Percentiles rank a stretch among this genome's conserved stretches.
These are phyloP conservation scores for Pythium dissotocum DNA, from an alignment of 352 stramenopile species.

Conservation along the genomic window DNA sequence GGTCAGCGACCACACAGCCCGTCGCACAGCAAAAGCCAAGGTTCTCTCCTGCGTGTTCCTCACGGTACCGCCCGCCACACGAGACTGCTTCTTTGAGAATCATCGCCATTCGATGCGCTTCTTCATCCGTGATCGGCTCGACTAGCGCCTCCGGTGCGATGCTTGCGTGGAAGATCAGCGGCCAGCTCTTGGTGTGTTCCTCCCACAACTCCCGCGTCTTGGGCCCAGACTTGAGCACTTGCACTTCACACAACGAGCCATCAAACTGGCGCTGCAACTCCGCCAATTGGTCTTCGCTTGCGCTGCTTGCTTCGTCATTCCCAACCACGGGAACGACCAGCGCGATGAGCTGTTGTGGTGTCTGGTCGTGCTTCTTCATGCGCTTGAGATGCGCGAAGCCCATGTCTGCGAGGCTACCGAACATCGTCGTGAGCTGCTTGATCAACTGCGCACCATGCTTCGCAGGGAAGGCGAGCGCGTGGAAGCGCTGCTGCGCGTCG, in stretches of 20 bases:
- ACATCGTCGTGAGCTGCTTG: conserved; percentile 50
- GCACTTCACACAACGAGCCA: conserved; percentile 41
- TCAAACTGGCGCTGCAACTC: conserved; percentile 40
- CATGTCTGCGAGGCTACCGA: conserved; percentile 55
- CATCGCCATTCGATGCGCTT: conserved; percentile 37
- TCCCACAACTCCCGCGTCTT: conserved; percentile 63
- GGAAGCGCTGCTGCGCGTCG: conserved; percentile 67
- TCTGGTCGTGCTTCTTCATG: conserved; percentile 66
- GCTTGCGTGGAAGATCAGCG: conserved; percentile 80
- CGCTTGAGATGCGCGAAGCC: conserved; percentile 83
- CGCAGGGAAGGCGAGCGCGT: conserved; percentile 68
- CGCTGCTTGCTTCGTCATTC: conserved; percentile 6
- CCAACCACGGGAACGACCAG: conserved; percentile 43
- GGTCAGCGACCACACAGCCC: conserved; percentile 62
- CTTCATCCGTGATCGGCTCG: conserved; percentile 42
- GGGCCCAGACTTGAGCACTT: conserved; percentile 57
- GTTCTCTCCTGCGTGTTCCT: background rate
- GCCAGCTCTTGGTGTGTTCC: conserved; percentile 61
- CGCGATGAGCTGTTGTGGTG: conserved; percentile 45
- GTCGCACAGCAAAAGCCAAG: conserved; percentile 45
- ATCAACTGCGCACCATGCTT: conserved; percentile 66
- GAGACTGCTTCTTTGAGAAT: conserved; percentile 32
- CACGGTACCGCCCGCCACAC: conserved; percentile 23
- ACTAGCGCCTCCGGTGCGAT: conserved; percentile 42
- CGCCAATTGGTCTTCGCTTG: conserved; percentile 22